These are phyloP conservation scores for Vanilla planifolia DNA, from an alignment of 106 monocot species.

Conservation along the genomic window DNA sequence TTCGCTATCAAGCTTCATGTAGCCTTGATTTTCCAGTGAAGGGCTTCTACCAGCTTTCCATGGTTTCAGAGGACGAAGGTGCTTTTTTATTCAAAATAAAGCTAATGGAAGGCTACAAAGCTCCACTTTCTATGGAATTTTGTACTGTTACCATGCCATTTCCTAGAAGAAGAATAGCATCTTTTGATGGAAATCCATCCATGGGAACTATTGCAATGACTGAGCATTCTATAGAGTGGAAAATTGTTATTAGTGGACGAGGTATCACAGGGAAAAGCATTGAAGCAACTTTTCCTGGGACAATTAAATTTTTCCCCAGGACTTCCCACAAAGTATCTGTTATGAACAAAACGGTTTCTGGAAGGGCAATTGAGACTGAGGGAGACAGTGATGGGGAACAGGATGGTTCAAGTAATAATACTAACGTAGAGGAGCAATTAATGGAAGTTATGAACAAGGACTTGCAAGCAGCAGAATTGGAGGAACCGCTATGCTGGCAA, in stretches of 20 bases:
- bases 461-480: conserved; percentile 64
- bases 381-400: conserved; percentile 79
- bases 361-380: conserved; percentile 35
- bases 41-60: conserved; percentile 95
- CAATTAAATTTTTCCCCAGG: conserved; percentile 63
- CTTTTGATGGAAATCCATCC: conserved; percentile 90
- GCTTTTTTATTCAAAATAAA: conserved; percentile 87
- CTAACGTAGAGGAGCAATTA: conserved; percentile 67
- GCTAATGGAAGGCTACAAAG: conserved; percentile 91
- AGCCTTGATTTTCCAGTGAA: conserved; percentile 72
- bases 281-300: conserved; percentile 93
- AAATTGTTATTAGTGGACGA: conserved; percentile 69
- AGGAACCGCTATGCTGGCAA: conserved; percentile 96
- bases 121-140: conserved; percentile 80
- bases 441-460: conserved; percentile 84
- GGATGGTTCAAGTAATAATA: conserved; percentile 38
- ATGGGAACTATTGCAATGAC: conserved; percentile 69
- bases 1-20: conserved; percentile 61
- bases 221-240: conserved; percentile 91
- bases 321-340: conserved; percentile 29
- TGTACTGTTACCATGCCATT: conserved; percentile 88
- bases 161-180: conserved; percentile 63
- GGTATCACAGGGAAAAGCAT: conserved; percentile 74
- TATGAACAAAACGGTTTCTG: conserved; percentile 23
- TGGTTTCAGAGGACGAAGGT: conserved; percentile 97